A percentile compares a stretch with the other conserved stretches of the same genome.
These are phyloP conservation scores for Oenanthe sinensis DNA, from an alignment of 129 eudicot species.

Conservation along the genomic window DNA sequence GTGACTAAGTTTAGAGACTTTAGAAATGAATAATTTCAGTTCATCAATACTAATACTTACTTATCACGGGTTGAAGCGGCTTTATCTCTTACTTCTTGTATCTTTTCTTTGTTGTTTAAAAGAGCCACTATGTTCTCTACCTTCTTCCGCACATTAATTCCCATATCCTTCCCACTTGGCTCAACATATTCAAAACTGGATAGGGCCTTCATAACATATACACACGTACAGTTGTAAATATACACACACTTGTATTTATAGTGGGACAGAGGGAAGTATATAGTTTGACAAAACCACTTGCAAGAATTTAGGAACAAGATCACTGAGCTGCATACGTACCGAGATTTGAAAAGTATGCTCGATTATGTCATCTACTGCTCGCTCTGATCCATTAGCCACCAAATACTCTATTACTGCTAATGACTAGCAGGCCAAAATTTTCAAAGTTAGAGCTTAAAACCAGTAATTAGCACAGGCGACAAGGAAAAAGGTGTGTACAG, in stretches of 20 bases:
- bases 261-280: neutral
- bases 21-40: neutral
- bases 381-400: conserved; percentile 97
- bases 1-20: neutral
- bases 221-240: neutral
- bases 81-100: conserved; percentile 81
- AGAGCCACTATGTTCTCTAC: conserved; percentile 79
- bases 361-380: conserved; percentile 93
- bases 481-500: neutral
- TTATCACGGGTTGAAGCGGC: conserved; percentile 94
- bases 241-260: neutral
- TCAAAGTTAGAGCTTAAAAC: conserved; percentile 9
- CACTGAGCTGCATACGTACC: conserved; percentile 39
- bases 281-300: conserved; percentile 8
- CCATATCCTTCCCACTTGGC: conserved; percentile 90
- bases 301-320: neutral
- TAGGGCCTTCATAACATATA: conserved; percentile 46
- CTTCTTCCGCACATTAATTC: conserved; percentile 94
- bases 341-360: conserved; percentile 97
- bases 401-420: conserved; percentile 93
- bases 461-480: conserved; percentile 8
- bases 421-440: conserved; percentile 42
- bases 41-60: conserved; percentile 31
- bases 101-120: conserved; percentile 82
- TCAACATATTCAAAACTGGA: conserved; percentile 85